Conservation (phyloP, 495 filamentous ascomycete genomes). For the Viridothelium virens region DNA sequence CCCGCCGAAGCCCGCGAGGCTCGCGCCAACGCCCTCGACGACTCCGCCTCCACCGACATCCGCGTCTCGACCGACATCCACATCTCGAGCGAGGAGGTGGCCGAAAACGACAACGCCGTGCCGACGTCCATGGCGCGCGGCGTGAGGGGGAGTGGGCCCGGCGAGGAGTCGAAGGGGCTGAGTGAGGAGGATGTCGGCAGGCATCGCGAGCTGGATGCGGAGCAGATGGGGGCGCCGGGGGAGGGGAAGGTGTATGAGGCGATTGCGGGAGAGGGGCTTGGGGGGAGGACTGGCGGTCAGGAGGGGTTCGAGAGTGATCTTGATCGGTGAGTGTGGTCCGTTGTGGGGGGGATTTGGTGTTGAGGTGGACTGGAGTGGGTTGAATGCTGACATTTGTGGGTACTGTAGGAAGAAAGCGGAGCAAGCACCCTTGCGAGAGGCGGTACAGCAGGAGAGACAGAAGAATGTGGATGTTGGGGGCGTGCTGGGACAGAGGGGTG, state of each 20-base stretch:
- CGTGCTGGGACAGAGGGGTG: conserved; percentile 35
- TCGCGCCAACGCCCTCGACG: conserved; percentile 20
- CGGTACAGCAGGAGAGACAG: conserved; percentile 28
- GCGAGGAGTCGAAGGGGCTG: conserved; percentile 30
- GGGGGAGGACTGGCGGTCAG: conserved; percentile 22
- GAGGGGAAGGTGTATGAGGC: conserved; percentile 35
- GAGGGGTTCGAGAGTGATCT: conserved; percentile 33
- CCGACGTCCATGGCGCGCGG: conserved; percentile 30
- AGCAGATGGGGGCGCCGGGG: conserved; percentile 35
- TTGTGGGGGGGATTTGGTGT: not conserved
- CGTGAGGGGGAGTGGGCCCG: conserved; percentile 30
- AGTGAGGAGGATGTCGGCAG: conserved; percentile 32
- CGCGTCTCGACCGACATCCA: conserved; percentile 26
- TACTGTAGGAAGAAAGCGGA: conserved; percentile 39
- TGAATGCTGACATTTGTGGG: not conserved
- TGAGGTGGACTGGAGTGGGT: not conserved
- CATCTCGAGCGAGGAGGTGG: conserved; percentile 27
- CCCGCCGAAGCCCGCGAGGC: conserved; percentile 26
- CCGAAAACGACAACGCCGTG: conserved; percentile 19
- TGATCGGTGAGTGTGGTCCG: conserved; percentile 29
- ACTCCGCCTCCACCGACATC: conserved; percentile 1
- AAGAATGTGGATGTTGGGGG: conserved; percentile 31
- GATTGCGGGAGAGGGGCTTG: conserved; percentile 23
- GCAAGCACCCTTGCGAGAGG: conserved; percentile 32
- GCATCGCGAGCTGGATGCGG: conserved; percentile 34